phyloP scores from a whole-genome alignment of 2,329 filamentous ascomycete species.

The Sporothrix brunneoviolacea region DNA sequence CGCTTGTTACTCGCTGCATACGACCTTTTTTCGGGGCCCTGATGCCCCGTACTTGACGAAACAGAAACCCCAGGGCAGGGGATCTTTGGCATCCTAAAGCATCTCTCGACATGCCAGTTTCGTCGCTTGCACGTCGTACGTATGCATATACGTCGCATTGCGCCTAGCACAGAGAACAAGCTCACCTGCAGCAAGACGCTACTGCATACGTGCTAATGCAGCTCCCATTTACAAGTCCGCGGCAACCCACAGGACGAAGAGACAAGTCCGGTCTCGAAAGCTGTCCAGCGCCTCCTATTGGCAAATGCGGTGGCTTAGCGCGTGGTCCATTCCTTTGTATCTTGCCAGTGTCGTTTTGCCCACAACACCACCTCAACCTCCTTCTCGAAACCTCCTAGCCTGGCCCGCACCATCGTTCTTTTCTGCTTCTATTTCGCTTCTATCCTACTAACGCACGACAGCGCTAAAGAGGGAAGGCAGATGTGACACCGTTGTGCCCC shows the following conservation, averaged over 20 bases:
- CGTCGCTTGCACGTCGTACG: no score
- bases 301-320: neutral
- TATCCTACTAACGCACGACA: constrained; percentile 8
- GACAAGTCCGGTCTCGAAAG: neutral
- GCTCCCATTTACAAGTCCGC: constrained; percentile 5
- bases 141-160: neutral
- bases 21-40: no score
- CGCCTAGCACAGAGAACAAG: constrained; percentile 7
- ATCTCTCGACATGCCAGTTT: no score
- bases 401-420: constrained; percentile 7
- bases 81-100: no score
- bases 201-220: constrained; percentile 9
- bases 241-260: neutral
- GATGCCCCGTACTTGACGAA: no score
- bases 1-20: no score
- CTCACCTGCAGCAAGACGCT: constrained; percentile 5
- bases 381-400: constrained; percentile 14
- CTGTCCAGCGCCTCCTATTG: neutral
- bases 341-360: no score
- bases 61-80: no score
- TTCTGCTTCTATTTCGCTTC: constrained; percentile 10
- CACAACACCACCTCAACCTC: constrained; percentile 8
- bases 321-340: neutral
- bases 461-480: neutral
- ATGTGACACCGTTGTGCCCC: constrained; percentile 1